Conservation (phyloP, 2,329 filamentous ascomycete species). For the Helotiales sp. region DNA sequence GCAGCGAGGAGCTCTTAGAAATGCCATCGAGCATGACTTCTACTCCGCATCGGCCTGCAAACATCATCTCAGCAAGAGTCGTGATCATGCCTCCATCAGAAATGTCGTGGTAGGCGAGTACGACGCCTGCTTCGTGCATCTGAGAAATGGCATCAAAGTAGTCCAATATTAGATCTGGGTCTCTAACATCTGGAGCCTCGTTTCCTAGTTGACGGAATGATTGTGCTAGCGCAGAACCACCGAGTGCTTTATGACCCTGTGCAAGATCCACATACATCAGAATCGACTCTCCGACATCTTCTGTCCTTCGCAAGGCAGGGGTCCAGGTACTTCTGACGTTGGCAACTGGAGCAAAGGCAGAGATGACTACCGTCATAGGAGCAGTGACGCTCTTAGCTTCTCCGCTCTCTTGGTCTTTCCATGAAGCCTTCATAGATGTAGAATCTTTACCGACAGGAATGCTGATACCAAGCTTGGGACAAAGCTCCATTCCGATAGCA, state of each 20-base stretch:
- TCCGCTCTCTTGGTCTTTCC: slow-evolving; percentile 70
- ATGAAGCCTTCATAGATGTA: slow-evolving; percentile 98
- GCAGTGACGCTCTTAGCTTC: slow-evolving; percentile 84
- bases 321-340: slow-evolving; percentile 91
- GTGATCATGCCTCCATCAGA: slow-evolving; percentile 93
- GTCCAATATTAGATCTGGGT: slow-evolving; percentile 78
- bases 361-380: slow-evolving; percentile 87
- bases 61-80: slow-evolving; percentile 95
- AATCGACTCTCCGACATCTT: slow-evolving; percentile 86
- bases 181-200: slow-evolving; percentile 81
- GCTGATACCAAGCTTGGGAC: slow-evolving; percentile 83
- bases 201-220: slow-evolving; percentile 84
- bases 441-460: slow-evolving; percentile 98
- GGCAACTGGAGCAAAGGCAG: slow-evolving; percentile 83
- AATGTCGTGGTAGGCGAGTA: slow-evolving; percentile 91
- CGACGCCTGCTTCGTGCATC: slow-evolving; percentile 65
- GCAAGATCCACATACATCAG: slow-evolving; percentile 92
- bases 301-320: slow-evolving; percentile 76
- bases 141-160: slow-evolving; percentile 84
- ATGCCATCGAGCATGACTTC: slow-evolving; percentile 81
- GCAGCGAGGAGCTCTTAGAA: slow-evolving; percentile 58
- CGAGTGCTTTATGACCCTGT: slow-evolving; percentile 75
- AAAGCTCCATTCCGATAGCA: slow-evolving; percentile 89
- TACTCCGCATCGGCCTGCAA: slow-evolving; percentile 86
- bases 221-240: slow-evolving; percentile 89